These are phyloP conservation scores for Syzygium oleosum DNA, from an alignment of 345 rosid genomes.

Conservation along the genomic window DNA sequence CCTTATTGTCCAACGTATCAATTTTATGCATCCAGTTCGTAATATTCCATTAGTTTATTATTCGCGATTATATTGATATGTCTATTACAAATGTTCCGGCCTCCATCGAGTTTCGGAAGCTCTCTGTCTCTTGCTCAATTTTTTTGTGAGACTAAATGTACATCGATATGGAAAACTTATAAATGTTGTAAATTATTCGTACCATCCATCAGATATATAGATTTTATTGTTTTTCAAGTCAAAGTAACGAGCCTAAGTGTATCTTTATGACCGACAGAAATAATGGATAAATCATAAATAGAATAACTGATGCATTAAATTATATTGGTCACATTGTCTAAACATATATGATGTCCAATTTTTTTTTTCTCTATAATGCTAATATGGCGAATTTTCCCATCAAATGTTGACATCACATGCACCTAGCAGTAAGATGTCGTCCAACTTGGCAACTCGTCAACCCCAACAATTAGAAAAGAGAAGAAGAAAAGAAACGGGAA, in stretches of 20 bases:
- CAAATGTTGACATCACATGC: background rate
- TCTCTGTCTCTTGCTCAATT: background rate
- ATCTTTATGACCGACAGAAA: background rate
- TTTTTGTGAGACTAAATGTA: background rate
- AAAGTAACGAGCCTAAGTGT: background rate
- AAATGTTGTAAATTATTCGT: background rate
- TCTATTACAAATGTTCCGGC: background rate
- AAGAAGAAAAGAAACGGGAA: background rate
- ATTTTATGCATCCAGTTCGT: background rate
- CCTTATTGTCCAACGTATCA: background rate
- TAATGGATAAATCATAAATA: background rate
- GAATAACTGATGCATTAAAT: background rate
- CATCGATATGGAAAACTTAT: background rate
- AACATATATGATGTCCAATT: background rate
- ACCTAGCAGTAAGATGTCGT: background rate
- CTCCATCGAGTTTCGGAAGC: fast-evolving
- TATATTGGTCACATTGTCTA: background rate
- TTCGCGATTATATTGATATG: background rate
- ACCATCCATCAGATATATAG: background rate
- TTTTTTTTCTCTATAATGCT: background rate
- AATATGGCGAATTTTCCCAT: background rate
- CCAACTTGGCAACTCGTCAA: background rate
- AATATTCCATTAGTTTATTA: background rate
- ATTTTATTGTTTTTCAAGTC: background rate
- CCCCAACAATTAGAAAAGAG: background rate